Conservation (phyloP, 495 filamentous ascomycete genomes). For the Cercophora scortea region DNA sequence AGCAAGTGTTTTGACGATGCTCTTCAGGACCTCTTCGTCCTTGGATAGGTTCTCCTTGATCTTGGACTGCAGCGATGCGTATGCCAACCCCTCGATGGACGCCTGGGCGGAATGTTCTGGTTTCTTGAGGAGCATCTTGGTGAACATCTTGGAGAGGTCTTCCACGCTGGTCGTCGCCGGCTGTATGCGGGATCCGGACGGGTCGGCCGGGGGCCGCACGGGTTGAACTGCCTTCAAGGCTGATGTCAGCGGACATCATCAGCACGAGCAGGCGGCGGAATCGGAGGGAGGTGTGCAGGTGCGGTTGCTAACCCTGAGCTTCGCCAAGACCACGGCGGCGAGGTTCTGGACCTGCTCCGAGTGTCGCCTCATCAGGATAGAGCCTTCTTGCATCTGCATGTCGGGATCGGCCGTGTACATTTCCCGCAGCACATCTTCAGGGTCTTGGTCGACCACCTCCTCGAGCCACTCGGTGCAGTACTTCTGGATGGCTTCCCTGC, state of each 20-base stretch:
- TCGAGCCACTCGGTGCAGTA: slow-evolving; percentile 79
- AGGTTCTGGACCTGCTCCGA: slow-evolving; percentile 47
- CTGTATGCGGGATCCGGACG: slow-evolving; percentile 33
- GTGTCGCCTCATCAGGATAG: slow-evolving; percentile 41
- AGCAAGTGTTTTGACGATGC: slow-evolving; percentile 57
- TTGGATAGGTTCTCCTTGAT: slow-evolving; percentile 72
- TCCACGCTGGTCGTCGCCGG: slow-evolving; percentile 50
- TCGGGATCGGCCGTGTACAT: slow-evolving; percentile 31
- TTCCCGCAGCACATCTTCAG: slow-evolving; percentile 49
- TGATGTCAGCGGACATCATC: slow-evolving; percentile 38
- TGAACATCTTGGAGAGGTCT: slow-evolving; percentile 72
- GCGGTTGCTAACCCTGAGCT: slow-evolving; percentile 49
- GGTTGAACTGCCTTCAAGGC: slow-evolving; percentile 43
- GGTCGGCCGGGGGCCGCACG: slow-evolving; percentile 27
- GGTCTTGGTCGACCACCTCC: slow-evolving; percentile 61
- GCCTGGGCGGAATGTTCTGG: slow-evolving; percentile 50
- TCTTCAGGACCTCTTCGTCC: slow-evolving; percentile 57
- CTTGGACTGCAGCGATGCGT: slow-evolving; percentile 71
- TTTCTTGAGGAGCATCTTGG: slow-evolving; percentile 59
- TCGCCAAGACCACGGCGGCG: slow-evolving; percentile 81
- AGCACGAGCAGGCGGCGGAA: slow-evolving; percentile 8
- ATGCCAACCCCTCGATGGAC: slow-evolving; percentile 89
- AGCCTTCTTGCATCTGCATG: slow-evolving; percentile 27
- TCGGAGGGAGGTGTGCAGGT: slow-evolving; percentile 6
- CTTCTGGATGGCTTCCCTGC: slow-evolving; percentile 70